phyloP scores from a whole-genome alignment of 371 early-diverging fungal genomes.

The Syncephalastrum monosporum region DNA sequence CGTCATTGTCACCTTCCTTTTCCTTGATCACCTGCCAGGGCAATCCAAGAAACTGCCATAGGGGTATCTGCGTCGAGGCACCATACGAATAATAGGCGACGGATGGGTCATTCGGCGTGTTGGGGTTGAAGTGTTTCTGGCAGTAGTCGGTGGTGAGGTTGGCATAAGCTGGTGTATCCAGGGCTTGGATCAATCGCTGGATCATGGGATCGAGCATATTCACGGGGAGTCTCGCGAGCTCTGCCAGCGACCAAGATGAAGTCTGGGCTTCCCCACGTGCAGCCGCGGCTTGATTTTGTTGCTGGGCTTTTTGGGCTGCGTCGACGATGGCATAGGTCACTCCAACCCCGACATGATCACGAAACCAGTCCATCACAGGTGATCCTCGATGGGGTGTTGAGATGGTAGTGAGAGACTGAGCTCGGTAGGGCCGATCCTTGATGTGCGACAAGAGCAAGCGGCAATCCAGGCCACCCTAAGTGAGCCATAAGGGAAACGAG shows the following conservation, averaged over 20 bases:
- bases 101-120: conserved; percentile 74
- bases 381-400: conserved; percentile 92
- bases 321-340: conserved; percentile 19
- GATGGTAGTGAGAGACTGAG: conserved; percentile 80
- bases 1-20: conserved; percentile 90
- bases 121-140: conserved; percentile 77
- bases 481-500: not conserved
- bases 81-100: conserved; percentile 85
- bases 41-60: conserved; percentile 60
- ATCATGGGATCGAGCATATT: conserved; percentile 18
- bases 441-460: conserved; percentile 83
- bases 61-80: conserved; percentile 52
- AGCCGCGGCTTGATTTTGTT: conserved; percentile 19
- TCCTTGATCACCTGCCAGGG: conserved; percentile 69
- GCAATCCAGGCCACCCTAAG: conserved; percentile 83
- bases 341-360: conserved; percentile 71
- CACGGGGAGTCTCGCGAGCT: conserved; percentile 12
- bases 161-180: conserved; percentile 88
- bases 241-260: conserved; percentile 6
- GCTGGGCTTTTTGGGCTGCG: conserved; percentile 15
- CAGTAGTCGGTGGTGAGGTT: conserved; percentile 88
- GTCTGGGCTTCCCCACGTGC: conserved; percentile 3
- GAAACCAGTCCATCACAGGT: conserved; percentile 90
- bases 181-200: conserved; percentile 29
- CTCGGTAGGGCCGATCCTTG: conserved; percentile 57